Evolutionary conservation across 441 rosid species (phyloP).

Genomic region (Bocquillonia castaneifolia): DNA sequence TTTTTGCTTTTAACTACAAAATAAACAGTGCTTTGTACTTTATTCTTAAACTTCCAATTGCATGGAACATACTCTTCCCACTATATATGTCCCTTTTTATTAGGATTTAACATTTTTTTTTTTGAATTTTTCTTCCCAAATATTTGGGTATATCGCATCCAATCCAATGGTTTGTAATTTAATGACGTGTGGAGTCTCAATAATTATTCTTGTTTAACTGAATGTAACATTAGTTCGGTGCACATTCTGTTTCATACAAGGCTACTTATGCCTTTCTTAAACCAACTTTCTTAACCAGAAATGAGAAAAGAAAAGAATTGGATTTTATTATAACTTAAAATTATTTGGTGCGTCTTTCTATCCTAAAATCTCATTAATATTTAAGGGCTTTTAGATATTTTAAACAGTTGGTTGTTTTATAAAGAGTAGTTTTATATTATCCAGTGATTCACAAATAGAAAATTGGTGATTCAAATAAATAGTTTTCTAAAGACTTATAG

Average conservation of each 20-base stretch:
- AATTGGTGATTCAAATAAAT: too few species aligned
- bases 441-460: too few species aligned
- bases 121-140: too few species aligned
- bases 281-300: constrained; percentile 37
- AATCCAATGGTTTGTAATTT: too few species aligned
- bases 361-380: too few species aligned
- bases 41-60: constrained; percentile 17
- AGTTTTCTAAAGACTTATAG: too few species aligned
- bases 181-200: neutral
- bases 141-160: too few species aligned
- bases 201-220: neutral
- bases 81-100: neutral
- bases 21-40: constrained; percentile 12
- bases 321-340: neutral
- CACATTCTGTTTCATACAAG: constrained; percentile 28
- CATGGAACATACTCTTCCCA: constrained; percentile 25
- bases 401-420: too few species aligned
- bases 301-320: constrained; percentile 37
- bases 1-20: neutral
- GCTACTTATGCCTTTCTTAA: constrained; percentile 34
- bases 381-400: too few species aligned
- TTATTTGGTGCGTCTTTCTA: too few species aligned
- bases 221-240: constrained; percentile 26
- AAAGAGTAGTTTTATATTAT: too few species aligned
- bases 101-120: neutral